phyloP scores from a whole-genome alignment of 257 asterid genomes.

The Fraxinus excelsior region DNA sequence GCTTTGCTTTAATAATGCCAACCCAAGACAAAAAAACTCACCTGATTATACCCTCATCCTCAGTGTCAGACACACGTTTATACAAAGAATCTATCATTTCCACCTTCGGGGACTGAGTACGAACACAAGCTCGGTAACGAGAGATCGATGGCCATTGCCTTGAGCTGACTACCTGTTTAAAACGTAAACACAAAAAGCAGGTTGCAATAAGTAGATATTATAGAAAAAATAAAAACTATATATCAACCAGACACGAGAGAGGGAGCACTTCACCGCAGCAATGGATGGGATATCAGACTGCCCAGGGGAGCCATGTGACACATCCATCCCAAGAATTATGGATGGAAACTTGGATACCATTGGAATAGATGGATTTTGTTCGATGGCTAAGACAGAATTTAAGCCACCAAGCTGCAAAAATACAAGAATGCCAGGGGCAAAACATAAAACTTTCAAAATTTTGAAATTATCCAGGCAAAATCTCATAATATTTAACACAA shows the following conservation, averaged over 20 bases:
- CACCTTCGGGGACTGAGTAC: constrained; percentile 83
- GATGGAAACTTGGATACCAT: constrained; percentile 77
- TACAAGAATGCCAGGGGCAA: not conserved
- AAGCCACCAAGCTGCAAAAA: constrained; percentile 81
- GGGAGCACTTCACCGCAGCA: constrained; percentile 71
- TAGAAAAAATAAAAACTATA: not conserved
- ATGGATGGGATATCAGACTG: constrained; percentile 90
- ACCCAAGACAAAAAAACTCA: constrained; percentile 21
- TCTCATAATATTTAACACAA: not conserved
- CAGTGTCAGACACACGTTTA: constrained; percentile 67
- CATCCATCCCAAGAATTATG: constrained; percentile 91
- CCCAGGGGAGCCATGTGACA: constrained; percentile 96
- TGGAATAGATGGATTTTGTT: constrained; percentile 60
- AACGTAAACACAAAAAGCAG: constrained; percentile 12
- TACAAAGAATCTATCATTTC: constrained; percentile 86
- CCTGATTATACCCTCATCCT: constrained; percentile 91
- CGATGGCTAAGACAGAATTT: constrained; percentile 71
- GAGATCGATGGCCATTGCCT: constrained; percentile 94
- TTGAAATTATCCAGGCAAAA: not conserved
- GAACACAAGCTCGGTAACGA: constrained; percentile 83
- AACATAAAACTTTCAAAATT: not conserved
- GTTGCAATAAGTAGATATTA: not conserved
- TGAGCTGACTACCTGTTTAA: constrained; percentile 81
- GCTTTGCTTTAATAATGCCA: not conserved
- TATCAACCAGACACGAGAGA: not conserved